These are phyloP conservation scores for Dalbergia cultrata DNA, from an alignment of 306 rosid genomes.

Conservation along the genomic window DNA sequence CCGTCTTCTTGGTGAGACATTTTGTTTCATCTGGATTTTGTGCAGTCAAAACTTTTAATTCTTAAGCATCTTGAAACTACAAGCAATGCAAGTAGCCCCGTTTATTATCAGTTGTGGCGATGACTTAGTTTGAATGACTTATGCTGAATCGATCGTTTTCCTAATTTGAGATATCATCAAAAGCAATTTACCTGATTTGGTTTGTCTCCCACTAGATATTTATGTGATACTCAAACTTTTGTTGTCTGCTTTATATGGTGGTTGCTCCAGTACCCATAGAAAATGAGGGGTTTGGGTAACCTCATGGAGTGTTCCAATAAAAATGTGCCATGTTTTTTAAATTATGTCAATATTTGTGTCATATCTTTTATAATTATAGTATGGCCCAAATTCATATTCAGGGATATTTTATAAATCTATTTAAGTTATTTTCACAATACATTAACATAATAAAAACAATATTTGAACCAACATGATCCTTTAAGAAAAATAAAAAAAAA, in stretches of 20 bases:
- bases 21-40: slow-evolving; percentile 22
- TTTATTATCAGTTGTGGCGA: background rate
- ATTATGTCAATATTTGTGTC: too few species aligned
- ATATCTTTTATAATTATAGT: too few species aligned
- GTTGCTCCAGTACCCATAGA: too few species aligned
- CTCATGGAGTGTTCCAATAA: too few species aligned
- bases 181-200: slow-evolving; percentile 12
- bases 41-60: slow-evolving; percentile 2
- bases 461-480: too few species aligned
- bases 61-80: background rate
- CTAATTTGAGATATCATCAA: background rate
- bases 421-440: too few species aligned
- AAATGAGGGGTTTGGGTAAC: too few species aligned
- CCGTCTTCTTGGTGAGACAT: background rate
- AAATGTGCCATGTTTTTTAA: too few species aligned
- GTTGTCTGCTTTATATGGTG: background rate
- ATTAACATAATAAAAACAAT: too few species aligned
- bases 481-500: too few species aligned
- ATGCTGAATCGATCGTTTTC: background rate
- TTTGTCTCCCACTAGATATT: background rate
- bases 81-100: background rate
- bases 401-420: too few species aligned
- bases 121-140: background rate
- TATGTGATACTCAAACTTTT: background rate
- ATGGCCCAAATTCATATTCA: too few species aligned